Percentiles rank a stretch among this genome's conserved stretches.
phyloP scores from a whole-genome alignment of 208 protist species.

The Trypanosomatidae sp. region DNA sequence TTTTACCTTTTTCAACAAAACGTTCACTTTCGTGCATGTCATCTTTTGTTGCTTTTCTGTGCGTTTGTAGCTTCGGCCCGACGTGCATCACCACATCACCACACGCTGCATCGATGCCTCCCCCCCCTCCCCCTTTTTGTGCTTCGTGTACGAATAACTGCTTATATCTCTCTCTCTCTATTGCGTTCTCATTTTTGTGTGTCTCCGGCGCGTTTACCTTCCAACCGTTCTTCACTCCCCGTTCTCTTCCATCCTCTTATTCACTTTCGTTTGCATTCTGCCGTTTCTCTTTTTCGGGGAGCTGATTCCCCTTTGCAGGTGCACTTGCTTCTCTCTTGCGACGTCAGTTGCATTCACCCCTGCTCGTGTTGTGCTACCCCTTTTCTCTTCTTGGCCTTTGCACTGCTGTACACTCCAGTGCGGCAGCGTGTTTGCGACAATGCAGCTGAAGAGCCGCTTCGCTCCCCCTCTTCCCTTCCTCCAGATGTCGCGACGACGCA shows the following conservation, averaged over 20 bases:
- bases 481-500: background rate
- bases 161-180: background rate
- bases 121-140: background rate
- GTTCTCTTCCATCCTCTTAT: background rate
- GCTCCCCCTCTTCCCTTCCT: background rate
- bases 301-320: no score
- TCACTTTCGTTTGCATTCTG: no score
- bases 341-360: background rate
- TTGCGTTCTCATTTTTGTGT: background rate
- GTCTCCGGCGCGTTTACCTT: background rate
- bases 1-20: constrained; percentile 7
- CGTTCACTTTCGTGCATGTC: constrained; percentile 14
- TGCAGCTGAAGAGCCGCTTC: background rate
- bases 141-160: background rate
- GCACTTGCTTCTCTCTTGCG: background rate
- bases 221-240: background rate
- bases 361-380: background rate
- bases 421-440: background rate
- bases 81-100: no score
- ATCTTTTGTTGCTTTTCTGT: constrained; percentile 4
- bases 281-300: no score
- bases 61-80: background rate
- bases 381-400: background rate
- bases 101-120: background rate
- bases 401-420: background rate